phyloP scores from a whole-genome alignment of 2,329 filamentous ascomycete species.

The Phaeosphaeriaceae sp. region DNA sequence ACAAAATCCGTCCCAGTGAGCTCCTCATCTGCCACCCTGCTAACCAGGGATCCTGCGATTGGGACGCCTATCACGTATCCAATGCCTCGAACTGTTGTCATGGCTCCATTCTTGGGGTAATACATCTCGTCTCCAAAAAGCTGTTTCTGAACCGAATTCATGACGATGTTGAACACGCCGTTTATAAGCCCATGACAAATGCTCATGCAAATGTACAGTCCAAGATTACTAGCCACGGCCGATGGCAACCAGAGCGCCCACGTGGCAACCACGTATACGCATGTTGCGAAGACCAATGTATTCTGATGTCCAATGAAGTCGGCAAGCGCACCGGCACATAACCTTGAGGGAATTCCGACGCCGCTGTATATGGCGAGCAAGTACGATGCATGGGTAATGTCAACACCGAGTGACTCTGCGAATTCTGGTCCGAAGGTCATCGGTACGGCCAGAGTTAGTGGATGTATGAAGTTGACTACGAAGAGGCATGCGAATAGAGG shows the following conservation, averaged over 20 bases:
- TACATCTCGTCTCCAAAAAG: constrained; percentile 32
- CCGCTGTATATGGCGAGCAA: constrained; percentile 55
- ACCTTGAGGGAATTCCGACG: constrained; percentile 54
- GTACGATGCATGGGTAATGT: constrained; percentile 50
- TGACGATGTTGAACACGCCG: constrained; percentile 24
- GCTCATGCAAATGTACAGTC: constrained; percentile 26
- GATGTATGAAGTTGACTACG: constrained; percentile 48
- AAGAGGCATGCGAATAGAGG: constrained; percentile 51
- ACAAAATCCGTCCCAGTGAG: constrained; percentile 17
- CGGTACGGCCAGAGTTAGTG: constrained; percentile 56
- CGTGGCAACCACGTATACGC: constrained; percentile 18
- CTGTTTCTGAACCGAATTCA: constrained; percentile 22
- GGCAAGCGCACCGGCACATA: constrained; percentile 54
- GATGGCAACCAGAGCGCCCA: constrained; percentile 28
- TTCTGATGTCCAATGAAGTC: constrained; percentile 58
- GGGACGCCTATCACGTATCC: constrained; percentile 26
- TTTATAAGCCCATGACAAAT: constrained; percentile 25
- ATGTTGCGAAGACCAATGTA: constrained; percentile 50
- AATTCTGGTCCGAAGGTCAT: constrained; percentile 59
- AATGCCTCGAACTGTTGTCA: constrained; percentile 26
- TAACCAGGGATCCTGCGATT: constrained; percentile 27
- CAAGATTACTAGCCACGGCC: constrained; percentile 11
- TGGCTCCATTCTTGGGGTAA: constrained; percentile 25
- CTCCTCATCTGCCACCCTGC: constrained; percentile 13
- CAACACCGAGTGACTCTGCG: constrained; percentile 53